phyloP scores from a whole-genome alignment of 441 rosid genomes.

The Pelargonium australe region DNA sequence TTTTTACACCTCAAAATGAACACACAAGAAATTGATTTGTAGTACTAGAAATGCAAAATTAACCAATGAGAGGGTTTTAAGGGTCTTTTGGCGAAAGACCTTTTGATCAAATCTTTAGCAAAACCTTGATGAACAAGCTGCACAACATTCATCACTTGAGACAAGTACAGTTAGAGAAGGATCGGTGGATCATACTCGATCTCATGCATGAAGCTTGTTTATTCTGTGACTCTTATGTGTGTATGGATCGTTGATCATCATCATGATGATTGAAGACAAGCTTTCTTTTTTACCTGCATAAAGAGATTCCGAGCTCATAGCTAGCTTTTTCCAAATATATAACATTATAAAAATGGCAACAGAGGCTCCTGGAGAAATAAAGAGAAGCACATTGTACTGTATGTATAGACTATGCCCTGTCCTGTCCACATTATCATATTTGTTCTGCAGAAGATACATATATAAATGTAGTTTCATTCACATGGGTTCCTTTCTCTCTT shows the following conservation, averaged over 20 bases:
- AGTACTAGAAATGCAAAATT: too few species aligned
- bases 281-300: not conserved
- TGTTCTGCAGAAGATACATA: not conserved
- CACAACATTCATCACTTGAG: slow-evolving; percentile 6
- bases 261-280: not conserved
- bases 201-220: slow-evolving; percentile 1
- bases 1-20: too few species aligned
- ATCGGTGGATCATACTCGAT: not conserved
- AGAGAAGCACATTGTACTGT: too few species aligned
- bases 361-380: not conserved
- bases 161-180: not conserved
- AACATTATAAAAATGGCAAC: not conserved
- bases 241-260: not conserved
- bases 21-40: too few species aligned
- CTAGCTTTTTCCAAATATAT: not conserved
- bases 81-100: not conserved
- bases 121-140: not conserved
- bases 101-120: not conserved
- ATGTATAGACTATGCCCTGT: too few species aligned
- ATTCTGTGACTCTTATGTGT: slow-evolving; percentile 1
- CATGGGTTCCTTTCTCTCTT: not conserved
- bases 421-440: slow-evolving; percentile 2
- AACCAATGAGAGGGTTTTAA: not conserved
- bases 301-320: not conserved
- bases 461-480: not conserved